Evolutionary conservation across 2,329 filamentous ascomycete species (phyloP).

Genomic region (Aspergillus novofumigatus): DNA sequence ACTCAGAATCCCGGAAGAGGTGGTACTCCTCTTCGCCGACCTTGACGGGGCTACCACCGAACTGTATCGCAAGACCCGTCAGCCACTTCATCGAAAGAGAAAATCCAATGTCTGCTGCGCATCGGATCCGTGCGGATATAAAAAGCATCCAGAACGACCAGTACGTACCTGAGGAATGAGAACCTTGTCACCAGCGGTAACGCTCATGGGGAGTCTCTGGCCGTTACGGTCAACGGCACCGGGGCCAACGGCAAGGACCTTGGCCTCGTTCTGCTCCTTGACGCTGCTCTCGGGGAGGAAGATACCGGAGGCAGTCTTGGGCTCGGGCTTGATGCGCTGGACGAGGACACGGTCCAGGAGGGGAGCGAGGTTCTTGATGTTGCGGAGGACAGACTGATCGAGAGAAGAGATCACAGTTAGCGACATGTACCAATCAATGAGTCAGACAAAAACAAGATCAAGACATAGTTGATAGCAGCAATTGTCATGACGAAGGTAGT

Average conservation of each 20-base stretch:
- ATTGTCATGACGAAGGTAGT: constrained; percentile 5
- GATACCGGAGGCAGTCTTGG: constrained; percentile 94
- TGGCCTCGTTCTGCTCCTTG: constrained; percentile 97
- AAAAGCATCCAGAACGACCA: constrained; percentile 8
- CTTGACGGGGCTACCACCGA: constrained; percentile 91
- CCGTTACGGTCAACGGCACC: constrained; percentile 84
- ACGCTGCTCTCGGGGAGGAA: constrained; percentile 95
- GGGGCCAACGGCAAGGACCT: constrained; percentile 91
- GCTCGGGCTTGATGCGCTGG: constrained; percentile 94
- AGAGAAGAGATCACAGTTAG: constrained; percentile 4
- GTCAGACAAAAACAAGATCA: neutral
- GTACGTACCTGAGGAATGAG: constrained; percentile 82
- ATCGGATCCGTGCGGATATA: constrained; percentile 11
- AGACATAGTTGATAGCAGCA: neutral
- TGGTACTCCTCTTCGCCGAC: constrained; percentile 95
- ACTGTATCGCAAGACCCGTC: constrained; percentile 50
- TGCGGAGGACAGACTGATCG: constrained; percentile 67
- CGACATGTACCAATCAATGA: neutral
- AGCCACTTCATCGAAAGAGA: constrained; percentile 11
- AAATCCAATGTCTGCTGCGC: neutral
- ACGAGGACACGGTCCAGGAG: constrained; percentile 98
- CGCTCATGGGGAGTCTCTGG: constrained; percentile 79
- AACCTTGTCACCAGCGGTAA: constrained; percentile 80
- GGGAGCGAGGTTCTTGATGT: constrained; percentile 89
- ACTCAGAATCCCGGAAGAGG: constrained; percentile 98